Conservation (phyloP, 1,284 basidiomycete species). For the Hypsizygus ulmarius region DNA sequence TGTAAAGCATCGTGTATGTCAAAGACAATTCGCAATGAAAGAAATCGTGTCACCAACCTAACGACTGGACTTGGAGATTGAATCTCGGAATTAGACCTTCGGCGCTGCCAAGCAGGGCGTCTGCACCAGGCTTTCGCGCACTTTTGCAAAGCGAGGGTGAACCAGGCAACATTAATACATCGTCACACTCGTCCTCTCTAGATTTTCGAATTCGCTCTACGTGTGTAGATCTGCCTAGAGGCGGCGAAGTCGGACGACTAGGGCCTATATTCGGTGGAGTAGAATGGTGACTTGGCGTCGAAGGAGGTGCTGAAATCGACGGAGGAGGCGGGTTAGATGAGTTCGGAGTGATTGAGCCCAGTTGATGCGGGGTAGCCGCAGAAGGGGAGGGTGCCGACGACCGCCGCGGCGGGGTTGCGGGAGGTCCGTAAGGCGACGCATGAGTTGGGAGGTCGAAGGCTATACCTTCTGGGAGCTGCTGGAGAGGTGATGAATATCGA, state of each 20-base stretch:
- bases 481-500: slow-evolving; percentile 25
- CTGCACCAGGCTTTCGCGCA: slow-evolving; percentile 9
- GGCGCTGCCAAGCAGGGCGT: slow-evolving; percentile 20
- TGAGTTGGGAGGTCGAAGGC: slow-evolving; percentile 28
- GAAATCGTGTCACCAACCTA: slow-evolving; percentile 3
- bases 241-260: slow-evolving; percentile 32
- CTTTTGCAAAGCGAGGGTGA: slow-evolving; percentile 59
- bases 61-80: slow-evolving; percentile 29
- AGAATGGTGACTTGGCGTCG: slow-evolving; percentile 2
- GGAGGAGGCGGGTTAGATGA: background rate
- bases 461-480: slow-evolving; percentile 26
- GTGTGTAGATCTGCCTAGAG: slow-evolving; percentile 49
- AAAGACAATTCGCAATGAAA: background rate
- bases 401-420: slow-evolving; percentile 33
- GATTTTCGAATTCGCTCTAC: slow-evolving; percentile 41
- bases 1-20: too few relatives aligned
- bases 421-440: slow-evolving; percentile 29
- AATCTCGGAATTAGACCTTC: slow-evolving; percentile 47
- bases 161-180: slow-evolving; percentile 52
- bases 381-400: slow-evolving; percentile 19
- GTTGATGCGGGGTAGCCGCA: background rate
- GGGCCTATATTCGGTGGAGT: slow-evolving; percentile 17
- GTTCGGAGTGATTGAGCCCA: background rate
- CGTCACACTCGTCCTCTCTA: slow-evolving; percentile 38
- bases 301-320: background rate